Evolutionary conservation across 441 rosid genomes (phyloP).

Genomic region (Breynia disticha): DNA sequence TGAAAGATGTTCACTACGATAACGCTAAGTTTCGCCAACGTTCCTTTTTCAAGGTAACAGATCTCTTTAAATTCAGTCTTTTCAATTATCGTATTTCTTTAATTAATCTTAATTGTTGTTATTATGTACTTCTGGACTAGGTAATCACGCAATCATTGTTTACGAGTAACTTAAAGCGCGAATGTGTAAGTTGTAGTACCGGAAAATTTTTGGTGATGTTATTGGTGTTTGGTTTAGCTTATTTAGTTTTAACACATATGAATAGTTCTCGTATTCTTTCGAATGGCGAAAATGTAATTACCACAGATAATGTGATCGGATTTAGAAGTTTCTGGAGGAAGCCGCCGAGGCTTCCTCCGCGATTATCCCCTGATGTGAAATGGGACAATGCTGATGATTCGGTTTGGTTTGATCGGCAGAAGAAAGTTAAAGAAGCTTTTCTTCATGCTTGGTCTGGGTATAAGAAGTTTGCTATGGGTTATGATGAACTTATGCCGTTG

Average conservation of each 20-base stretch:
- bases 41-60: conserved; percentile 54
- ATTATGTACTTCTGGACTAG: no score
- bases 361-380: conserved; percentile 69
- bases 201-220: conserved; percentile 57
- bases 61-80: conserved; percentile 7
- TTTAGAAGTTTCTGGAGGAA: conserved; percentile 54
- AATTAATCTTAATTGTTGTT: background rate
- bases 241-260: conserved; percentile 41
- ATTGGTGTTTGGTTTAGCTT: conserved; percentile 59
- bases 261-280: conserved; percentile 26
- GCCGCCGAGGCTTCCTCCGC: conserved; percentile 84
- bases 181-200: conserved; percentile 59
- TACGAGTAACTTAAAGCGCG: conserved; percentile 38
- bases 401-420: conserved; percentile 56
- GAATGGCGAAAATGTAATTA: conserved; percentile 22
- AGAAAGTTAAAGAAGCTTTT: conserved; percentile 72
- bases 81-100: background rate
- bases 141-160: conserved; percentile 25
- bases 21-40: conserved; percentile 94
- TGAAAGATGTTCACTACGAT: conserved; percentile 77
- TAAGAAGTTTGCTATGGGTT: conserved; percentile 80
- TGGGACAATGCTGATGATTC: conserved; percentile 25
- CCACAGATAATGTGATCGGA: conserved; percentile 27
- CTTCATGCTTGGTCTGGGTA: conserved; percentile 93
- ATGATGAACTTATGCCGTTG: conserved; percentile 89